These are phyloP conservation scores for Sporisorium reilianum DNA, from an alignment of 1,284 basidiomycete species.

Conservation along the genomic window DNA sequence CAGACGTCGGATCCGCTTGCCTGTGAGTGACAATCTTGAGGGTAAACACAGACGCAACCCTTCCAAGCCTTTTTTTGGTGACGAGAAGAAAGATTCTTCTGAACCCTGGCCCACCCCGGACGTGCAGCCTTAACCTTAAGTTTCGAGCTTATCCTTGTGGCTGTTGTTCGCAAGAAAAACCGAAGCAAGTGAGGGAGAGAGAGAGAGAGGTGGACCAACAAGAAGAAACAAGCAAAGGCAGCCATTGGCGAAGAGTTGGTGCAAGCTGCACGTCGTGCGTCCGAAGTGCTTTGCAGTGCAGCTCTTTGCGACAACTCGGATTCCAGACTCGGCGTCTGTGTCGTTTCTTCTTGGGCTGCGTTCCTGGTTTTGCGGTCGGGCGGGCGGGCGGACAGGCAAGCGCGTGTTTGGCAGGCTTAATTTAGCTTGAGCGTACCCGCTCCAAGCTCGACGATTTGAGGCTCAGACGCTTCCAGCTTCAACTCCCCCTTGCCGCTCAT, in stretches of 20 bases:
- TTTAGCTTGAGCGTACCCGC: background rate
- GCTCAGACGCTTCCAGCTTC: background rate
- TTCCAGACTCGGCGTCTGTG: background rate
- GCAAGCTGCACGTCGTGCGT: constrained; percentile 29
- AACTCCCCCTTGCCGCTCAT: background rate
- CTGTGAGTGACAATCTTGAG: background rate
- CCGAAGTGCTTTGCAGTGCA: constrained; percentile 22
- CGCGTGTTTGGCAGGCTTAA: no score
- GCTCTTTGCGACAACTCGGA: constrained; percentile 15
- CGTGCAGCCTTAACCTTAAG: background rate
- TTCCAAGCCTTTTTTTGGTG: background rate
- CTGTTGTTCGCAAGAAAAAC: background rate
- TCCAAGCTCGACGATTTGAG: background rate
- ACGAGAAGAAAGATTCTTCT: background rate
- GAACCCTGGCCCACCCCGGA: background rate
- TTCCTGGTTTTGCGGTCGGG: no score
- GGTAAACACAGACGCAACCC: background rate
- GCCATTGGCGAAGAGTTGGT: no score
- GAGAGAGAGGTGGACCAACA: background rate
- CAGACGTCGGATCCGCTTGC: background rate
- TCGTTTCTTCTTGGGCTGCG: background rate
- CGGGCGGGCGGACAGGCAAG: no score
- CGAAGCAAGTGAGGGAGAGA: background rate
- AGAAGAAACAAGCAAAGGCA: background rate
- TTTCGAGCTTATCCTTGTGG: background rate